phyloP scores from a whole-genome alignment of 2,329 filamentous ascomycete species.

The Trichophyton rubrum region DNA sequence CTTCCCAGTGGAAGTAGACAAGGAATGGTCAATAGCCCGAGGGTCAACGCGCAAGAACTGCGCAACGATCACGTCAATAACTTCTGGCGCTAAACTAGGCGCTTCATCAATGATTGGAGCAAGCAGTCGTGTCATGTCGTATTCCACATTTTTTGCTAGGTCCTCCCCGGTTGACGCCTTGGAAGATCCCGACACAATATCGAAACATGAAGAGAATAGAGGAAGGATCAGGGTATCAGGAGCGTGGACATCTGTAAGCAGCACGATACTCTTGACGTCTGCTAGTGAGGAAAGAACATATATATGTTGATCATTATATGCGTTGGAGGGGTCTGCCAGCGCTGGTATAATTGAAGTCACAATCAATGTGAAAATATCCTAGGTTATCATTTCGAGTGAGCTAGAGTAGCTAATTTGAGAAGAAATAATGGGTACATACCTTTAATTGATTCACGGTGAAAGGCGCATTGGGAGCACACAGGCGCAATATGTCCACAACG shows the following conservation, averaged over 20 bases:
- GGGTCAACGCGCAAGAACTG: constrained; percentile 87
- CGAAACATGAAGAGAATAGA: constrained; percentile 82
- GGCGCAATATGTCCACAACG: constrained; percentile 79
- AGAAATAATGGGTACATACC: constrained; percentile 38
- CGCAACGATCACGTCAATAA: constrained; percentile 85
- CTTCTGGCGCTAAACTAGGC: constrained; percentile 59
- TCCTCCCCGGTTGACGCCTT: constrained; percentile 66
- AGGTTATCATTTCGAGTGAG: background rate
- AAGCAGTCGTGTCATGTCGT: constrained; percentile 77
- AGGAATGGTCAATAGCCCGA: constrained; percentile 32
- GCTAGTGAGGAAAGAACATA: constrained; percentile 80
- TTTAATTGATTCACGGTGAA: constrained; percentile 84
- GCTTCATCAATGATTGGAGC: constrained; percentile 80
- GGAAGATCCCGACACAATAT: constrained; percentile 69
- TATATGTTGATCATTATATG: constrained; percentile 87
- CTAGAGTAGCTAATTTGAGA: background rate
- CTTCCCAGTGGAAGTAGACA: constrained; percentile 36
- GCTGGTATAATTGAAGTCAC: constrained; percentile 72
- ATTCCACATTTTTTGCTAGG: constrained; percentile 84
- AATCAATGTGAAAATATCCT: constrained; percentile 91
- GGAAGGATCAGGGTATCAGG: constrained; percentile 66
- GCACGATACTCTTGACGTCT: constrained; percentile 86
- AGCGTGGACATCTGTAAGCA: constrained; percentile 76
- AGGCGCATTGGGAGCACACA: constrained; percentile 89
- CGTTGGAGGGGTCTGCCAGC: constrained; percentile 71